These are phyloP conservation scores for Schwanniomyces occidentalis DNA, from an alignment of 805 yeast genomes.

Conservation along the genomic window DNA sequence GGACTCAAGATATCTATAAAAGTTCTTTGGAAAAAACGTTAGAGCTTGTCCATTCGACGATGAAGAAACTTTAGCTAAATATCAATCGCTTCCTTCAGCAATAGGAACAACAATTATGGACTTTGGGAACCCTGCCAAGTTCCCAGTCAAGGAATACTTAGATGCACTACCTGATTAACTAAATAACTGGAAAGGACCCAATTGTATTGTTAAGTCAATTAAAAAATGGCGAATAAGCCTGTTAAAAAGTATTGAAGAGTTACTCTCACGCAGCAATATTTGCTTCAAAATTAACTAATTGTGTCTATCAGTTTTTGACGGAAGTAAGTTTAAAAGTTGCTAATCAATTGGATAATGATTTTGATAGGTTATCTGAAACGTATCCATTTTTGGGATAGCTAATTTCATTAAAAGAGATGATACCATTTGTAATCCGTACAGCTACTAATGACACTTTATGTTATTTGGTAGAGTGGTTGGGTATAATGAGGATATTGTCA, in stretches of 20 bases:
- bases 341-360: conserved; percentile 16
- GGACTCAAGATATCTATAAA: conserved; percentile 13
- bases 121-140: conserved; percentile 19
- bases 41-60: conserved; percentile 20
- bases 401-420: conserved; percentile 23
- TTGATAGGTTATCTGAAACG: conserved; percentile 5
- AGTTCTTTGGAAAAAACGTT: conserved; percentile 16
- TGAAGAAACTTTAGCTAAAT: conserved; percentile 8
- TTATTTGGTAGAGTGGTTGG: conserved; percentile 15
- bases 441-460: conserved; percentile 19
- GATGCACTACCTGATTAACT: conserved; percentile 14
- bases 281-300: conserved; percentile 18
- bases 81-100: conserved; percentile 17
- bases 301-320: conserved; percentile 17
- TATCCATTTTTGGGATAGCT: conserved; percentile 21
- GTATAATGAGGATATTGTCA: conserved; percentile 17
- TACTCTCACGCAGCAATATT: conserved; percentile 20
- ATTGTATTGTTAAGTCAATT: conserved; percentile 13
- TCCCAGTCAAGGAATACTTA: conserved; percentile 16
- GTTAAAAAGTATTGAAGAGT: conserved; percentile 15
- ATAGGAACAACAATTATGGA: conserved; percentile 16
- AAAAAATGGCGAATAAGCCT: conserved; percentile 10
- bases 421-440: conserved; percentile 15
- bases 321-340: conserved; percentile 18
- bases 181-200: conserved; percentile 19